Conservation (phyloP, 2,329 filamentous ascomycete genomes). For the Cryphonectria radicalis region DNA sequence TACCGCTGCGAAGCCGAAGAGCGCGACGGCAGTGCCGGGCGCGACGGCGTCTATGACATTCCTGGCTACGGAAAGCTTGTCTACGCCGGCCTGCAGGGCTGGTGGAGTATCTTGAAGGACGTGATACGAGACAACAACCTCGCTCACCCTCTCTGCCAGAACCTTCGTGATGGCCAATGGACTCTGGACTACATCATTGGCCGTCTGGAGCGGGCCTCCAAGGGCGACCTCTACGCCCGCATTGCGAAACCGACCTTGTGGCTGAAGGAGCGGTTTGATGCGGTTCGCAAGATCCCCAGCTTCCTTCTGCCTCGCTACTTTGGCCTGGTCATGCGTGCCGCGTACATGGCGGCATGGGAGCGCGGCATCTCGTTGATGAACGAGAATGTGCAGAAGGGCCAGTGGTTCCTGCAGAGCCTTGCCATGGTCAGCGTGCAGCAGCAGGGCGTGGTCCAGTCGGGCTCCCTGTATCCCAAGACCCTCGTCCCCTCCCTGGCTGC, state of each 20-base stretch:
- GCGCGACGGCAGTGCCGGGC: slow-evolving; percentile 74
- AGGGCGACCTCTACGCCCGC: slow-evolving; percentile 63
- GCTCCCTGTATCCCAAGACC: slow-evolving; percentile 86
- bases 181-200: slow-evolving; percentile 84
- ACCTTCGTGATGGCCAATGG: slow-evolving; percentile 91
- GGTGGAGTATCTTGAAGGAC: slow-evolving; percentile 89
- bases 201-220: slow-evolving; percentile 73
- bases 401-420: slow-evolving; percentile 86
- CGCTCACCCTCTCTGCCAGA: slow-evolving; percentile 90
- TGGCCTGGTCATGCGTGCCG: slow-evolving; percentile 82
- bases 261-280: slow-evolving; percentile 84
- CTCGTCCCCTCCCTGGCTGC: slow-evolving; percentile 86
- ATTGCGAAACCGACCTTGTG: slow-evolving; percentile 73
- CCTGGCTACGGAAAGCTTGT: slow-evolving; percentile 83
- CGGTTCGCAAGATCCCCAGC: slow-evolving; percentile 80
- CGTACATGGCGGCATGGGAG: slow-evolving; percentile 82
- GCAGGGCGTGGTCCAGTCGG: slow-evolving; percentile 86
- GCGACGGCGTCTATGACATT: slow-evolving; percentile 87
- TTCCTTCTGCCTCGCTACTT: slow-evolving; percentile 95
- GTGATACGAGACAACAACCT: slow-evolving; percentile 89
- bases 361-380: slow-evolving; percentile 80
- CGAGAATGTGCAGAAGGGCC: slow-evolving; percentile 75
- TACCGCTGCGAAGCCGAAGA: slow-evolving; percentile 93
- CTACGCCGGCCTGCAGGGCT: slow-evolving; percentile 96
- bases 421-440: slow-evolving; percentile 92